Evolutionary conservation across 257 asterid species (phyloP).

Genomic region (Fraxinus americana): DNA sequence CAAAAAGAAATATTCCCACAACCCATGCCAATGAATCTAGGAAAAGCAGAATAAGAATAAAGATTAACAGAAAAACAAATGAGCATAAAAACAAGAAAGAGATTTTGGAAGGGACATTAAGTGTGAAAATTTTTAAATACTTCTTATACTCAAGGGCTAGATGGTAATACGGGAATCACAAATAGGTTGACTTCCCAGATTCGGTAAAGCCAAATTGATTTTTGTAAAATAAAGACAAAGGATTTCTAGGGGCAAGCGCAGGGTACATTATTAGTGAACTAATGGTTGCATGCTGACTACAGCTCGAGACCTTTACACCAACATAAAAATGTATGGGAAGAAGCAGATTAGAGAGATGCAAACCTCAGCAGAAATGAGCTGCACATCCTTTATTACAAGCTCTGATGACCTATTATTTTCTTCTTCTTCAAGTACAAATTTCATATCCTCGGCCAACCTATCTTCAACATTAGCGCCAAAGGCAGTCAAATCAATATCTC

Average conservation of each 20-base stretch:
- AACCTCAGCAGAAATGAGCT: conserved; percentile 94
- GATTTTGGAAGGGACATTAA: not conserved
- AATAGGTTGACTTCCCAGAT: conserved; percentile 5
- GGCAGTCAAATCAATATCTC: conserved; percentile 91
- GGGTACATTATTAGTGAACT: not conserved
- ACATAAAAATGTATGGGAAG: not conserved
- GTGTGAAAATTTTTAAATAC: not conserved
- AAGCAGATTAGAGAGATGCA: conserved; percentile 13
- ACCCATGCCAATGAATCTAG: not conserved
- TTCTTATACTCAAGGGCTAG: not conserved
- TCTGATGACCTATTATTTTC: conserved; percentile 50
- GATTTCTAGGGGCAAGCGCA: conserved; percentile 9
- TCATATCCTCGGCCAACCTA: conserved; percentile 55
- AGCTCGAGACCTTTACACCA: conserved; percentile 2
- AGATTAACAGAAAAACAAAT: not conserved
- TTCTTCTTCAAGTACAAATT: conserved; percentile 65
- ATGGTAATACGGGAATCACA: too few relatives aligned
- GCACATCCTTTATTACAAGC: conserved; percentile 78
- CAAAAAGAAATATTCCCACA: not conserved
- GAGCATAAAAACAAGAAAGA: not conserved
- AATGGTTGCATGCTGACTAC: conserved; percentile 7
- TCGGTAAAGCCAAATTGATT: not conserved
- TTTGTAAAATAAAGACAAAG: conserved; percentile 4
- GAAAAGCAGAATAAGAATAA: not conserved
- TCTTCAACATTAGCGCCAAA: conserved; percentile 67